phyloP scores from a whole-genome alignment of 192 early-diverging fungal genomes.

The Umbelopsis sp. region DNA sequence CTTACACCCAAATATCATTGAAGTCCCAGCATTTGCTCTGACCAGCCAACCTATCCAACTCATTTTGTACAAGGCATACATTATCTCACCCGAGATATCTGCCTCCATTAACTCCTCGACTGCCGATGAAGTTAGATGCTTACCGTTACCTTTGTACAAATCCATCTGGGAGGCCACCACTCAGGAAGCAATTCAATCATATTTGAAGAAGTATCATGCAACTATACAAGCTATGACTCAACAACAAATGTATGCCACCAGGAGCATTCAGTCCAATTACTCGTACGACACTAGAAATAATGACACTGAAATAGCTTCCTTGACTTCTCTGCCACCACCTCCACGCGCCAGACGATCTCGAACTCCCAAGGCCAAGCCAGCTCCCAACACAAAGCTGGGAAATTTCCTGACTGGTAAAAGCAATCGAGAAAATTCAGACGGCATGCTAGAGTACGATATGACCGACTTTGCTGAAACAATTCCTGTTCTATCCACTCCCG shows the following conservation, averaged over 20 bases:
- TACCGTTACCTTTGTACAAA: slow-evolving; percentile 20
- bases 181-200: slow-evolving; percentile 14
- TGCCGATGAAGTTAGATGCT: slow-evolving; percentile 21
- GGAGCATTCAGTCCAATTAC: not conserved
- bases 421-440: not conserved
- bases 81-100: slow-evolving; percentile 22
- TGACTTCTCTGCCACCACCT: slow-evolving; percentile 19
- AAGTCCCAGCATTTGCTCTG: slow-evolving; percentile 31
- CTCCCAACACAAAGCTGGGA: not conserved
- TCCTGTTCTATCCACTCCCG: not conserved
- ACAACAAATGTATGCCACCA: not conserved
- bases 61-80: slow-evolving; percentile 29
- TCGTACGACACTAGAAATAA: not conserved
- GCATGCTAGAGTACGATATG: not conserved
- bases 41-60: slow-evolving; percentile 27
- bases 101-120: slow-evolving; percentile 26
- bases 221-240: not conserved
- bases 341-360: slow-evolving; percentile 3
- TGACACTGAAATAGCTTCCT: not conserved
- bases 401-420: not conserved
- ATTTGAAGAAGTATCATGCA: slow-evolving; percentile 4
- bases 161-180: slow-evolving; percentile 22
- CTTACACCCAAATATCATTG: slow-evolving; percentile 24
- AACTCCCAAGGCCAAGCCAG: not conserved
- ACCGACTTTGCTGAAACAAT: not conserved